Evolutionary conservation across 768 basidiomycete species (phyloP), one percentile per base, ranked within the genome.

Genomic region (Tremella yokohamensis): DNA sequence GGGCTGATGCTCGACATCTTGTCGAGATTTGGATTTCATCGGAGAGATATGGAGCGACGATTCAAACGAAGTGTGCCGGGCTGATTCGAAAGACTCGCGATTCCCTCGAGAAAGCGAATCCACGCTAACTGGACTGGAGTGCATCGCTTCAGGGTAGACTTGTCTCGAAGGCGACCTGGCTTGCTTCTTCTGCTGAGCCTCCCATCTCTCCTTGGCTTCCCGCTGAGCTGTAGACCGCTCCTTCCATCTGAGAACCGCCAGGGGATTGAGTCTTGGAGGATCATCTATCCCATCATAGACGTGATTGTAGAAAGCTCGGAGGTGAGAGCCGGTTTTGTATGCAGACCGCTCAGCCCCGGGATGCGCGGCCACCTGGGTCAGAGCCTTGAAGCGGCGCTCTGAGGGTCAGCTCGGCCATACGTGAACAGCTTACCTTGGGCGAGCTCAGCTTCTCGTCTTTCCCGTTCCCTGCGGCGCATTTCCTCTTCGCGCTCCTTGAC

Each of bases 291-390:
- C 65, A 8, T 73, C 72, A 52, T 63, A 70, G 4, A 73, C 56
- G 18, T 63, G 63, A 12, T 60, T 58, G 55, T 73, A 73, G 56
- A 49, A 66, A 6, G 69, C 66, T 37, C 62, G 65, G 16, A 73
- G 57, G 47, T 70, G 69, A 7, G 67, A 53, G 12, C 57, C 49
- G 1, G 63, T 59, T 7, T 52, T 52, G 40, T 68, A 66, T 8
- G 72, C 69, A 11, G 49, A 26, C n/a, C 60, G 54, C 42, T 68
- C 65, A 8, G 63, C 34, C 12, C 49, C 47, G 4, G 72, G 72
- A 60, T 73, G 72, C 1, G 70, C 70, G 9, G 68, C 64, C 40
- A 72, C 64, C 44, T 68, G 72, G 8, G 63, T 66, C 6, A 70
- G 60, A 42, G 66, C 66, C 3, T 56, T 51, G 56, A 50, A 70